Evolutionary conservation across 495 filamentous ascomycete genomes (phyloP).

Genomic region (Tuber umbilicatum): DNA sequence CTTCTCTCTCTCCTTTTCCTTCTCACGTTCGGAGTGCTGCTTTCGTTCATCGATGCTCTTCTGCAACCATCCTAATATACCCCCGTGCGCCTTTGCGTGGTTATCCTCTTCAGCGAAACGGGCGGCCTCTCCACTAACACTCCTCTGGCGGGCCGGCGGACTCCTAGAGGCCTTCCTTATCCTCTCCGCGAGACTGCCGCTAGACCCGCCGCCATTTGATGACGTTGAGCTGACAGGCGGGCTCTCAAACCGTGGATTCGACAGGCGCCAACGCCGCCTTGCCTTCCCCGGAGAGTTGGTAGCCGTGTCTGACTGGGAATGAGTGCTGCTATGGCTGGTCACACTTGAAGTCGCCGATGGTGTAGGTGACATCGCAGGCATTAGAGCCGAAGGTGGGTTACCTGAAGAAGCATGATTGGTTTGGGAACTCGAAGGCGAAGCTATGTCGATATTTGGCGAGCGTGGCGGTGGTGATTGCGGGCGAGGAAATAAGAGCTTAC

Average conservation of each 20-base stretch:
- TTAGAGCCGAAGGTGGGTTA: constrained; percentile 74
- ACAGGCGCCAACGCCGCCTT: constrained; percentile 71
- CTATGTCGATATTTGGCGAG: not conserved
- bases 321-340: constrained; percentile 40
- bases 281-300: constrained; percentile 50
- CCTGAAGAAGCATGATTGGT: constrained; percentile 46
- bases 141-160: constrained; percentile 36
- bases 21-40: constrained; percentile 52
- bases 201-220: constrained; percentile 50
- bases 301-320: constrained; percentile 33
- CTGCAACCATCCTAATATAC: constrained; percentile 76
- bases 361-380: constrained; percentile 61
- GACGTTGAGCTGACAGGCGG: constrained; percentile 48
- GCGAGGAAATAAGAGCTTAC: constrained; percentile 21
- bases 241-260: constrained; percentile 55
- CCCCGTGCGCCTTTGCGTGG: constrained; percentile 52
- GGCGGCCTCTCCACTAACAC: constrained; percentile 37
- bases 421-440: not conserved
- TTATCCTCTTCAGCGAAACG: constrained; percentile 46
- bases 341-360: constrained; percentile 39
- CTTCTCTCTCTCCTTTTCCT: constrained; percentile 45
- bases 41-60: constrained; percentile 74
- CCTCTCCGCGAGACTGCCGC: constrained; percentile 61
- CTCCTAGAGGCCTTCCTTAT: constrained; percentile 41
- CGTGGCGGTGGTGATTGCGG: constrained; percentile 16